Base-by-base conservation (phyloP, 2,329 filamentous ascomycete genomes). In the Ceratocystis eucalypticola region DNA sequence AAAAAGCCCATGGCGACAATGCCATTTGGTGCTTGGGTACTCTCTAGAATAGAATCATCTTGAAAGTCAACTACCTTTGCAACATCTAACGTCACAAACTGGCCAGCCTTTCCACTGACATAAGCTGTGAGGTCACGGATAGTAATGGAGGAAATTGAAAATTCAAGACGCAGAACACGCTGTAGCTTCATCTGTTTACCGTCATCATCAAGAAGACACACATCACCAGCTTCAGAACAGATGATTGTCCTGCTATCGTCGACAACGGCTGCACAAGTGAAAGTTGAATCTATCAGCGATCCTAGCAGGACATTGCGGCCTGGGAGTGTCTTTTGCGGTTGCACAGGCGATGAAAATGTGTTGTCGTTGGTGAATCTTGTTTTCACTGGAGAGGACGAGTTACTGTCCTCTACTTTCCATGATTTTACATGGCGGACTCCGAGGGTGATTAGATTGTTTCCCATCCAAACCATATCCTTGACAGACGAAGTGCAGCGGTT, bases 351-450 rank as follows among this genome's bases (percentile, higher is more conserved):
- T 8, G 30, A 53, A 4, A 73, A 71, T 6, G 28, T 15, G 4
- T 72, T 68, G 7, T 71, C 69, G 4, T 71, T 70, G 46, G 37
- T 71, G 68, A 84, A 81, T 69, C 81, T 83, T 72, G 82, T 75
- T 73, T 89, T 90, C 7, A 81, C 78, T 1, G 88, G 87, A 25
- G 88, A 88, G 4, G 77, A 76, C 20, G 80, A 77, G 53, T 78
- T 66, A 72, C 71, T 77, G 30, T 93, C 90, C 45, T 94, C 89
- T 10, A 94, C 82, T 70, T 87, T 87, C 94, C 94, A 99, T 63
- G 95, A 83, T 75, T 96, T 97, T 74, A 96, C 85, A 76, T 96
- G 93, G 30, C 94, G 85, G 64, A 94, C 88, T 15, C 94, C 94
- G 28, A 94, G 84, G 69, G 93, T 96, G 67, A 99, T 80, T 64